Evolutionary conservation across 148 eudicot species (phyloP), one percentile per base, ranked within the genome.

Genomic region (Arbutus unedo): DNA sequence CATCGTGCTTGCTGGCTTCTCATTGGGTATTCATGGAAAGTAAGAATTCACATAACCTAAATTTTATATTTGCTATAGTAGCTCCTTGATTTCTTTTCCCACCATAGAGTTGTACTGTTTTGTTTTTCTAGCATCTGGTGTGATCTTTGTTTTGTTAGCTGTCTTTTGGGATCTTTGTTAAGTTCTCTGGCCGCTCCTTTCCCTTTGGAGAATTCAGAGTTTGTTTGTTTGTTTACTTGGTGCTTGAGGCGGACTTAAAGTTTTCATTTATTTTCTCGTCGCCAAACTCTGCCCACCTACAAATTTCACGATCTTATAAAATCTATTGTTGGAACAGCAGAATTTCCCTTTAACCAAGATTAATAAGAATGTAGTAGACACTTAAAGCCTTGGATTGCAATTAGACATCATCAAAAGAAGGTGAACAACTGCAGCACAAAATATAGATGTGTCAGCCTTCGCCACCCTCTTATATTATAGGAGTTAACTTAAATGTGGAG

Each of bases 11-110:
- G 92, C 94, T 82, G 95, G 94, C 71, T 88, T 96, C 85, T 85
- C 89, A 13, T 67, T 96, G 88, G 99, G 99, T 78, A 83, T 96
- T 78, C 91, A 80, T 67, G 98, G 98, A 83, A 95, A 89, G 98
- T 95, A 92, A 95, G 98, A 51, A 59, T 25, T 45, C 3, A 66
- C 62, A 16, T n/a, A 7, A 49, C 13, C 57, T 25, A 38, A 50
- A 41, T 21, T 60, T 62, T 60, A 8, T 81, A 11, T 49, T 43
- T 74, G 14, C 44, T 6, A 44, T 16, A 44, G 45, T 14, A 14
- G 21, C 10, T 81, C 73, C 47, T 3, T 10, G 8, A 45, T 6
- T 45, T 38, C 11, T 47, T 4, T 8, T 15, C 16, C 8, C 43
- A 16, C 57, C 21, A 8, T 43, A 15, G 9, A 78, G 48, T 48